Evolutionary conservation across 1,284 basidiomycete genomes (phyloP).

Genomic region (Entoloma clypeatum): DNA sequence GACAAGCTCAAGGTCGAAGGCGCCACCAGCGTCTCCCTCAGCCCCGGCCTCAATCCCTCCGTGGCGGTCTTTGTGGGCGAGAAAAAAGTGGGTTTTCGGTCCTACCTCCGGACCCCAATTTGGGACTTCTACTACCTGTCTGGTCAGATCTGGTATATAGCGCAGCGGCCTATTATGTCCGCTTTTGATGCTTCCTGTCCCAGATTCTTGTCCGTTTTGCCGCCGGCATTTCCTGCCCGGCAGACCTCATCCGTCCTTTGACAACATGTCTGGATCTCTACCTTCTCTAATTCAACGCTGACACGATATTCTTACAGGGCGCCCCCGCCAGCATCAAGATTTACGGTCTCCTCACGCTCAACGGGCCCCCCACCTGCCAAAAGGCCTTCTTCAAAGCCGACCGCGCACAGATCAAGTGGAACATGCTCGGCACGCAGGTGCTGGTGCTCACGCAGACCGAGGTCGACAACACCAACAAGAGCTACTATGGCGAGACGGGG

Average conservation of each 20-base stretch:
- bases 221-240: too few species aligned
- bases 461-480: constrained; percentile 96
- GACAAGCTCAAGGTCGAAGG: constrained; percentile 84
- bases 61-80: constrained; percentile 91
- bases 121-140: too few species aligned
- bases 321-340: constrained; percentile 90
- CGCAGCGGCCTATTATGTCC: too few species aligned
- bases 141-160: too few species aligned
- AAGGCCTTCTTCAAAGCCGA: constrained; percentile 98
- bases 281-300: constrained; percentile 2
- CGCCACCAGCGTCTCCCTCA: constrained; percentile 70
- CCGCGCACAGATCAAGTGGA: constrained; percentile 95
- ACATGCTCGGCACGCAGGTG: constrained; percentile 83
- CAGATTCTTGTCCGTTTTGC: too few species aligned
- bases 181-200: too few species aligned
- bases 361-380: constrained; percentile 59
- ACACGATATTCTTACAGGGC: constrained; percentile 46
- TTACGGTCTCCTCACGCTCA: constrained; percentile 70
- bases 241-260: too few species aligned
- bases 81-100: constrained; percentile 80
- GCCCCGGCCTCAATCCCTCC: constrained; percentile 80
- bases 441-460: constrained; percentile 93
- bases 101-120: too few species aligned
- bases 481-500: constrained; percentile 97
- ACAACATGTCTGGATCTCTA: too few species aligned